A percentile compares a stretch with the other conserved stretches of the same genome.
Evolutionary conservation across 2,329 filamentous ascomycete species (phyloP).

Genomic region (Aspergillus puulaauensis): DNA sequence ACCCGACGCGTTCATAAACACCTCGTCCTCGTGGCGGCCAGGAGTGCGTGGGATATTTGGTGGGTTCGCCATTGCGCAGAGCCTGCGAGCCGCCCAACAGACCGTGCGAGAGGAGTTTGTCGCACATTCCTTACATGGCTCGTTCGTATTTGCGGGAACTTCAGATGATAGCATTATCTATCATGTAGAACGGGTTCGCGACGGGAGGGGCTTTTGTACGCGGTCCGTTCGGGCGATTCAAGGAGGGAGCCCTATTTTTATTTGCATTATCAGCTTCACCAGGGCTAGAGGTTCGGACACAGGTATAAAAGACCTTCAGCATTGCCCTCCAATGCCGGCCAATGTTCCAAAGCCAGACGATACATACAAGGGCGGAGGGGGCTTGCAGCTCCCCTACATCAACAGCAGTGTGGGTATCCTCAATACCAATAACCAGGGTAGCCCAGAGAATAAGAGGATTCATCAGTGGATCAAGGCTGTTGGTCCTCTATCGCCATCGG

Average conservation of each 20-base stretch:
- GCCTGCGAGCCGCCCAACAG: constrained; percentile 11
- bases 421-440: neutral
- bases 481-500: neutral
- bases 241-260: neutral
- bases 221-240: constrained; percentile 12
- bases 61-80: constrained; percentile 16
- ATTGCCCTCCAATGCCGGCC: neutral
- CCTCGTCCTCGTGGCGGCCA: constrained; percentile 11
- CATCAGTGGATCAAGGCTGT: neutral
- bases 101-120: constrained; percentile 1
- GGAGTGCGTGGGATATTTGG: constrained; percentile 17
- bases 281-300: neutral
- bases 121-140: constrained; percentile 13
- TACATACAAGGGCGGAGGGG: neutral
- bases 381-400: neutral
- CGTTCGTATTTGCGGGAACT: constrained; percentile 12
- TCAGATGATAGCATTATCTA: constrained; percentile 4
- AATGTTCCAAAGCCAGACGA: neutral
- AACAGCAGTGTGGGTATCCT: neutral
- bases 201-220: constrained; percentile 3
- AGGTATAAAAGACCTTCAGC: neutral
- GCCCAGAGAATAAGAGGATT: neutral
- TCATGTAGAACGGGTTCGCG: constrained; percentile 7
- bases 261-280: neutral
- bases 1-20: constrained; percentile 14